These are phyloP conservation scores for Nothophaeocryptopus gaeumannii DNA, from an alignment of 2,329 filamentous ascomycete genomes.

Conservation along the genomic window DNA sequence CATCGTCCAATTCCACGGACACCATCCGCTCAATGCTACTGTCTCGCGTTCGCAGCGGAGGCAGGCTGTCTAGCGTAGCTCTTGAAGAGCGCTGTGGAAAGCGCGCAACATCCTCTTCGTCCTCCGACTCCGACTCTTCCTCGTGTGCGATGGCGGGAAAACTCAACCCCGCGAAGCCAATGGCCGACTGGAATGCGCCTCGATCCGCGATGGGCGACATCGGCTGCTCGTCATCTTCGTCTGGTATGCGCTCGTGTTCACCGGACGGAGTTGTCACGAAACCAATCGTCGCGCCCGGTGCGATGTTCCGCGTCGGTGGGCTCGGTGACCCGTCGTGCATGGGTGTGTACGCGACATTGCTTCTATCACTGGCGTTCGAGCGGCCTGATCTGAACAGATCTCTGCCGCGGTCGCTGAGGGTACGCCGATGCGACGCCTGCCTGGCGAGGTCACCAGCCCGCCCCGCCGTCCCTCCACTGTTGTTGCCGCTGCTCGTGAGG, in stretches of 20 bases:
- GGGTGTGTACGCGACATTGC: constrained; percentile 47
- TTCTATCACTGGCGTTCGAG: constrained; percentile 4
- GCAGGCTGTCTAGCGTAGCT: constrained; percentile 26
- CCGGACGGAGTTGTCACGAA: constrained; percentile 39
- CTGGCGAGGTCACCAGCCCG: constrained; percentile 31
- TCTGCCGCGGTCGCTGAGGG: constrained; percentile 50
- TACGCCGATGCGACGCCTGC: constrained; percentile 40
- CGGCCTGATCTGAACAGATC: constrained; percentile 41
- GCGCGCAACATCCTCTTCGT: constrained; percentile 22
- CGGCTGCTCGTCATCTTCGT: constrained; percentile 37
- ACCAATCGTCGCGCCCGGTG: constrained; percentile 29
- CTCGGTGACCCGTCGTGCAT: constrained; percentile 52
- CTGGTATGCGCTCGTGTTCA: constrained; percentile 31
- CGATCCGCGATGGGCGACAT: constrained; percentile 46
- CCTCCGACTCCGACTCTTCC: constrained; percentile 21
- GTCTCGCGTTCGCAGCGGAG: constrained; percentile 28
- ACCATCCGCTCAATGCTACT: constrained; percentile 30
- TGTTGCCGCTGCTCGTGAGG: constrained; percentile 31
- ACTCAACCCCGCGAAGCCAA: constrained; percentile 47
- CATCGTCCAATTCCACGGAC: constrained; percentile 52
- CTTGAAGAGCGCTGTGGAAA: constrained; percentile 13
- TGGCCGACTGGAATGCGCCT: constrained; percentile 49
- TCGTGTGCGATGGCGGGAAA: constrained; percentile 31
- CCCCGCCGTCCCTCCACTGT: constrained; percentile 21
- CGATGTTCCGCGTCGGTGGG: constrained; percentile 33